Evolutionary conservation across 2,329 filamentous ascomycete species (phyloP).

Genomic region (Tolypocladium inflatum): DNA sequence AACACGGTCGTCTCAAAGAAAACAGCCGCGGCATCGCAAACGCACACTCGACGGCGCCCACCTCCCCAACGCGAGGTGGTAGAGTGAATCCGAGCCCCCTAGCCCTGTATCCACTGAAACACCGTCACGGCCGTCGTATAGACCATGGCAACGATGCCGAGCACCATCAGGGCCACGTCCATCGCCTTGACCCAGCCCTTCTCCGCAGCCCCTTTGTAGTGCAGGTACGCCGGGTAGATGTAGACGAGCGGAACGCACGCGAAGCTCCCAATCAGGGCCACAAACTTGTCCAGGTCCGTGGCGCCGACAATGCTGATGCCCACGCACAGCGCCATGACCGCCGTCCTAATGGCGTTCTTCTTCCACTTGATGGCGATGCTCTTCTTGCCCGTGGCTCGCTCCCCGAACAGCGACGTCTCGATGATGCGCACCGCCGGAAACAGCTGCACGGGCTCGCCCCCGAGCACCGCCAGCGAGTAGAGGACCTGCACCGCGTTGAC

Average conservation of each 20-base stretch:
- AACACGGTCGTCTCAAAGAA: no score
- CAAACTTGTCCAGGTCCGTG: constrained; percentile 63
- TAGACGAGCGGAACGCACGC: constrained; percentile 70
- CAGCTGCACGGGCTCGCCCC: constrained; percentile 64
- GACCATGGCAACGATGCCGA: constrained; percentile 59
- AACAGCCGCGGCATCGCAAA: no score
- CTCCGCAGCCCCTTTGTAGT: constrained; percentile 57
- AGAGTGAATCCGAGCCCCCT: background rate
- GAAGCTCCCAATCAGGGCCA: constrained; percentile 63
- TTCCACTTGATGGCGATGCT: constrained; percentile 60
- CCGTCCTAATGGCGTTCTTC: constrained; percentile 58
- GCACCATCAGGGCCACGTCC: constrained; percentile 52
- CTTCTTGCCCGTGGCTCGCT: constrained; percentile 54
- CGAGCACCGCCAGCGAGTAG: constrained; percentile 65
- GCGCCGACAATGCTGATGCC: constrained; percentile 54
- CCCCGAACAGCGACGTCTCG: constrained; percentile 58
- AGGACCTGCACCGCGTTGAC: constrained; percentile 70
- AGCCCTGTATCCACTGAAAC: constrained; percentile 21
- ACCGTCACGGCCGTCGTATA: constrained; percentile 59
- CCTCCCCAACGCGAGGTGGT: no score
- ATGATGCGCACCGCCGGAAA: constrained; percentile 66
- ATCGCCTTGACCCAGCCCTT: constrained; percentile 43
- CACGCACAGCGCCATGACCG: constrained; percentile 48
- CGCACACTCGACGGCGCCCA: no score
- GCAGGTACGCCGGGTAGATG: constrained; percentile 64